Evolutionary conservation across 2,329 filamentous ascomycete species (phyloP).

Genomic region (Esteya vermicola): DNA sequence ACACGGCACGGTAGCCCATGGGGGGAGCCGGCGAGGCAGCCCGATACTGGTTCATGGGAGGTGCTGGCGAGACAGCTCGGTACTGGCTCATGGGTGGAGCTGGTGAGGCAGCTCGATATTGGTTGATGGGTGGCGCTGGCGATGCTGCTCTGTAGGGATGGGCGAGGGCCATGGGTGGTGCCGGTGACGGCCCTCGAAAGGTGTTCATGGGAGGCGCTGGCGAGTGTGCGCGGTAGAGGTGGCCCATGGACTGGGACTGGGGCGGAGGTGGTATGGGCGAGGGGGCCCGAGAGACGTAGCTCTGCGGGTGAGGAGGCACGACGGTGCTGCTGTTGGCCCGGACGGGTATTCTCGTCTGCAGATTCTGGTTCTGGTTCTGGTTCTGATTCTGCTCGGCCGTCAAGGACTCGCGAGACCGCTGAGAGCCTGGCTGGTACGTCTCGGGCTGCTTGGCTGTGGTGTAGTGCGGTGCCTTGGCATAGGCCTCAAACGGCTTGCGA

Average conservation of each 20-base stretch:
- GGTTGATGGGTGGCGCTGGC: neutral
- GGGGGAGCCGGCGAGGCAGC: neutral
- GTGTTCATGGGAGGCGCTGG: neutral
- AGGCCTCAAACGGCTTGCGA: slow-evolving; percentile 53
- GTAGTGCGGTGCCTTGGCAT: slow-evolving; percentile 52
- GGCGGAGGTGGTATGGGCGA: slow-evolving; percentile 10
- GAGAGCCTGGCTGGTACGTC: slow-evolving; percentile 32
- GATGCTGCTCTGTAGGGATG: neutral
- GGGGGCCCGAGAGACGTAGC: slow-evolving; percentile 15
- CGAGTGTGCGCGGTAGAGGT: neutral
- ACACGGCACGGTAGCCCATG: neutral
- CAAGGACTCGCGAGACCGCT: slow-evolving; percentile 26
- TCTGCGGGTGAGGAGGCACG: slow-evolving; percentile 22
- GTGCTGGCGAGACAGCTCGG: neutral
- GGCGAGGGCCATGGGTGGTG: neutral
- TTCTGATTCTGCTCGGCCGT: slow-evolving; percentile 13
- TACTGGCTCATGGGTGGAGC: neutral
- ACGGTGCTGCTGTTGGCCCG: no score
- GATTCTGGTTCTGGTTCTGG: no score
- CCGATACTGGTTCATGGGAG: neutral
- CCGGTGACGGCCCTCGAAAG: neutral
- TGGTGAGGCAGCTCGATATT: neutral
- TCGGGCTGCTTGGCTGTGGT: slow-evolving; percentile 48
- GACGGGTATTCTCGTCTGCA: no score
- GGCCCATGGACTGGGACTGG: slow-evolving; percentile 4